Evolutionary conservation across 2,329 filamentous ascomycete genomes (phyloP).

Genomic region (Exophiala alcalophila): DNA sequence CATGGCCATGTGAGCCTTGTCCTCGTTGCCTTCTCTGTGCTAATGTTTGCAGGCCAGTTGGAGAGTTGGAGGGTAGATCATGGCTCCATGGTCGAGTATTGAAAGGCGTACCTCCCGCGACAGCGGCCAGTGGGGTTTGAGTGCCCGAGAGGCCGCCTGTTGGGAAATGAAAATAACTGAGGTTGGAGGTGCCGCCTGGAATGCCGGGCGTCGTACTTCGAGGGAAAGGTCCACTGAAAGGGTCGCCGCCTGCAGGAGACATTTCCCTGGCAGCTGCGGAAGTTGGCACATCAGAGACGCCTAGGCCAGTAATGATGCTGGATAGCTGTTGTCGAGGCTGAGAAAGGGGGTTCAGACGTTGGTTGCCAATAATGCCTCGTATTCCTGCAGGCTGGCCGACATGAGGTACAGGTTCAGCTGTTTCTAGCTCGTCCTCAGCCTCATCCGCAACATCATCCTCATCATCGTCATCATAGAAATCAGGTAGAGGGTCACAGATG

Average conservation of each 20-base stretch:
- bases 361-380: neutral
- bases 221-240: constrained; percentile 42
- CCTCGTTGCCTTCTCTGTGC: neutral
- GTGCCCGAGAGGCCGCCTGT: constrained; percentile 48
- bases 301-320: constrained; percentile 34
- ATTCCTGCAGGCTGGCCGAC: neutral
- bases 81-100: constrained; percentile 32
- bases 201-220: constrained; percentile 48
- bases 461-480: constrained; percentile 84
- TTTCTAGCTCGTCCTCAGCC: constrained; percentile 22
- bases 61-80: constrained; percentile 3
- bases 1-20: constrained; percentile 33
- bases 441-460: constrained; percentile 55
- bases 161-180: constrained; percentile 49
- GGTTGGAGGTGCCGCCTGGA: constrained; percentile 49
- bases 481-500: constrained; percentile 88
- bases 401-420: no score
- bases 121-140: constrained; percentile 48
- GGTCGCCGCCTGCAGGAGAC: constrained; percentile 34
- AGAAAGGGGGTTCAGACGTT: neutral
- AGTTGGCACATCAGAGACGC: constrained; percentile 35
- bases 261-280: constrained; percentile 25
- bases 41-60: neutral
- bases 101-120: constrained; percentile 44
- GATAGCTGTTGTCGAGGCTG: constrained; percentile 33